phyloP scores from a whole-genome alignment of 2,329 filamentous ascomycete species.

The Davidsoniella eucalypti region DNA sequence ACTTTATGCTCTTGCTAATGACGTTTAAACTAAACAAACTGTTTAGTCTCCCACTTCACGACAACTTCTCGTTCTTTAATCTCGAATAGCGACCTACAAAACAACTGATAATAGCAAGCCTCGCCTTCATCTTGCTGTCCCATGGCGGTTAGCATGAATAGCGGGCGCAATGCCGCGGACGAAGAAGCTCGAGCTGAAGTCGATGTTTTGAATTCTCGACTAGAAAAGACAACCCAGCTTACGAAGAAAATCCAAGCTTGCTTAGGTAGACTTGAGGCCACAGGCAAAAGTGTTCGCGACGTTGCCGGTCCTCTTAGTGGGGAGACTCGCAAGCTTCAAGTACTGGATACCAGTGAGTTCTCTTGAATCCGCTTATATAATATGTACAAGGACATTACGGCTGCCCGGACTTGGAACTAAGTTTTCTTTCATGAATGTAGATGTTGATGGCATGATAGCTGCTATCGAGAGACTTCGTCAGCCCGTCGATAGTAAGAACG shows the following conservation, averaged over 20 bases:
- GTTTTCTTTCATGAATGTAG: conserved; percentile 23
- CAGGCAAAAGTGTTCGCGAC: conserved; percentile 78
- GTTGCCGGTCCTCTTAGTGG: conserved; percentile 84
- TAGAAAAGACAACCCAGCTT: conserved; percentile 83
- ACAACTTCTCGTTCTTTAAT: no score
- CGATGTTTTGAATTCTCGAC: conserved; percentile 51
- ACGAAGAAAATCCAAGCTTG: conserved; percentile 93
- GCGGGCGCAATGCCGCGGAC: conserved; percentile 36
- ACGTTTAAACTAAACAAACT: no score
- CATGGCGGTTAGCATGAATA: conserved; percentile 10
- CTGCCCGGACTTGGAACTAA: background rate
- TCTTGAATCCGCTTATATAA: background rate
- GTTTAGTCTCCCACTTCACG: no score
- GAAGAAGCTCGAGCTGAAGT: conserved; percentile 55
- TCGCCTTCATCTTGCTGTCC: no score
- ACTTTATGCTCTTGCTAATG: no score
- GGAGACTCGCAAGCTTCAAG: conserved; percentile 78
- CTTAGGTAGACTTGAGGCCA: conserved; percentile 65
- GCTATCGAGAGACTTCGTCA: conserved; percentile 80
- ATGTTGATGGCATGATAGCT: conserved; percentile 71
- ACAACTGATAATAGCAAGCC: no score
- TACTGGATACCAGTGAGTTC: conserved; percentile 58
- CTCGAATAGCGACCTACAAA: no score
- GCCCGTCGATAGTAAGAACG: conserved; percentile 80
- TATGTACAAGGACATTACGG: background rate